Percentiles rank a stretch among this genome's conserved stretches.
phyloP scores from a whole-genome alignment of 345 rosid genomes.

The Eucalyptus cladocalyx region DNA sequence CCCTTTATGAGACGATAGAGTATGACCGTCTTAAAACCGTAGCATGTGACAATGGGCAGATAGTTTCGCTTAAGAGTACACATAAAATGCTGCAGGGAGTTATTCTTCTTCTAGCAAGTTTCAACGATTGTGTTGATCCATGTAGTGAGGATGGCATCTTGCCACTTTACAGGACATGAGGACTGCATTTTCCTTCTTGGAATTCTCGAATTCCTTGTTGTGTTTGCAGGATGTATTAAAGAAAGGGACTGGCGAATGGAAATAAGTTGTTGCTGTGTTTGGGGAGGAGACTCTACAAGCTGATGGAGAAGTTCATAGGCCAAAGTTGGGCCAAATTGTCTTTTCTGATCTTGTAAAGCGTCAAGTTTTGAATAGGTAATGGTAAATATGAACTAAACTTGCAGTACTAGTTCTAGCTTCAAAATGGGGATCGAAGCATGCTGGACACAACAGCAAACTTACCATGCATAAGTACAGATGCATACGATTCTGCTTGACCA shows the following conservation, averaged over 20 bases:
- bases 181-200: not conserved
- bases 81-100: not conserved
- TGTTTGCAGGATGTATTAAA: not conserved
- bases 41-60: not conserved
- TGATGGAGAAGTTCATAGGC: slow-evolving; percentile 6
- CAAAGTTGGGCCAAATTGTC: slow-evolving; percentile 46
- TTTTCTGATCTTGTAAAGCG: slow-evolving; percentile 70
- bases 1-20: not conserved
- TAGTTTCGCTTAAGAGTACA: not conserved
- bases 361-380: slow-evolving; percentile 63
- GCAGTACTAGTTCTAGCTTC: not conserved
- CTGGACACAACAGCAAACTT: not conserved
- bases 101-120: not conserved
- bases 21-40: not conserved
- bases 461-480: not conserved
- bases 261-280: slow-evolving; percentile 7
- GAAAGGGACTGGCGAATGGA: slow-evolving; percentile 5
- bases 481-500: not conserved
- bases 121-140: not conserved
- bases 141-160: not conserved
- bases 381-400: not conserved
- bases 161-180: not conserved
- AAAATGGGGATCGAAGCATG: not conserved
- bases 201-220: not conserved
- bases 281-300: slow-evolving; percentile 8